Evolutionary conservation across 805 yeast genomes (phyloP), one percentile per base, ranked within the genome.

Genomic region (Starmerella davenportii): DNA sequence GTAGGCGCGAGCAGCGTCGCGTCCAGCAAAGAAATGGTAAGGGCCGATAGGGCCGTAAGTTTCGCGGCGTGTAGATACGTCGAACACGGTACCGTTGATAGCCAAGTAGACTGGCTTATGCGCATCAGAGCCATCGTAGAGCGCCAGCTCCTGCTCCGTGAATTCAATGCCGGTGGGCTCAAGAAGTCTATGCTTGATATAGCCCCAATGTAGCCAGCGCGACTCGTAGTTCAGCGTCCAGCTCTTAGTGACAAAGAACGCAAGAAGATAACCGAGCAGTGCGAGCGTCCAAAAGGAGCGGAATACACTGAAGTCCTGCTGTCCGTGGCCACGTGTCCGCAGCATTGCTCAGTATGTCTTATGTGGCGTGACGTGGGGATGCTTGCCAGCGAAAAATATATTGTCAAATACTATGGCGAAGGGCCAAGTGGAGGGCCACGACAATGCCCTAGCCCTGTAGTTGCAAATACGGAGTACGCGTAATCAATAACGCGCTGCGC

Each of bases 1-100:
- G 48, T 68, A 75, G 16, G 77, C 78, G 21, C 85, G 58, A 2
- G 82, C 74, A 30, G 72, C 69, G 53, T 78, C 90, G 32, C 59
- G 59, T 1, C 87, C 90, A 24, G 74, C 65, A 49, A 78, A 67
- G 31, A 64, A 57, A 8, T 61, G 49, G 51, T 78, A 78, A 1
- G 70, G 50, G 0, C 78, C 78, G 0, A 62, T 56, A 1, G 74
- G 74, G 0, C 78, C 79, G 52, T 78, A 78, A 2, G 73, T 57
- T 4, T 52, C 57, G 1, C 63, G 57, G 11, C 68, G 58, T 0
- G 64, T 55, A 1, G 72, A 57, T 5, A 78, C 90, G 50, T 78
- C 87, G 49, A 62, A 78, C 0, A 78, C 75, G 13, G 59, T 61
- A 1, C 79, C 79, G 47, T 72, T 59, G 3, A 78, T 53, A 0